Conservation (phyloP, 768 basidiomycete genomes). For the Gelatoporia subvermispora region DNA sequence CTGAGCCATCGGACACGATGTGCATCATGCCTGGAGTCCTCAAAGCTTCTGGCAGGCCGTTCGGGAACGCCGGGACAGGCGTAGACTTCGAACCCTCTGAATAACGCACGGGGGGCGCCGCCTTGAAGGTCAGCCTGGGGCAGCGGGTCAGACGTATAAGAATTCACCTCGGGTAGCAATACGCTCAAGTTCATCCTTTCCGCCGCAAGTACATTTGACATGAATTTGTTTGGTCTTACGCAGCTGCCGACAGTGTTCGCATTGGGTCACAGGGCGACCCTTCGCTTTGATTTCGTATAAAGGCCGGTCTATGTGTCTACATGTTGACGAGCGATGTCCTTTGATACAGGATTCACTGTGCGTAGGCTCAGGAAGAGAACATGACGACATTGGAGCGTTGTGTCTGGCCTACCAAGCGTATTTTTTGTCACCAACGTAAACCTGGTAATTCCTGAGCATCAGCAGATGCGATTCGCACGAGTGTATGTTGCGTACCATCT, state of each 20-base stretch:
- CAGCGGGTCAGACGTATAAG: no score
- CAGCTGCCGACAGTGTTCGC: constrained; percentile 29
- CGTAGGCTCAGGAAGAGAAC: background rate
- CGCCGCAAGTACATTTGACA: constrained; percentile 34
- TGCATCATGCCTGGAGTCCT: no score
- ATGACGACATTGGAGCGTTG: constrained; percentile 5
- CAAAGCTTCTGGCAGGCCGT: no score
- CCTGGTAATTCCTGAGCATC: constrained; percentile 34
- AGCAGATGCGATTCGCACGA: background rate
- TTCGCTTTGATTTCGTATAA: constrained; percentile 78
- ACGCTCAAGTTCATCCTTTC: constrained; percentile 7
- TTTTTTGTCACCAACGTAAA: constrained; percentile 69
- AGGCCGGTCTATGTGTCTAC: constrained; percentile 83
- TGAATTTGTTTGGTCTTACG: constrained; percentile 40
- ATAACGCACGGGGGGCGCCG: no score
- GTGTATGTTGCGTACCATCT: background rate
- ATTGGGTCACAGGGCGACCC: constrained; percentile 54
- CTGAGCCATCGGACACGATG: no score
- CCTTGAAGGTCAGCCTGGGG: no score
- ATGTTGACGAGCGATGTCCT: constrained; percentile 86
- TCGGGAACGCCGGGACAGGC: no score
- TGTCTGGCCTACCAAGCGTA: constrained; percentile 60
- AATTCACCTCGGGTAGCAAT: background rate
- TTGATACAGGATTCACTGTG: constrained; percentile 88
- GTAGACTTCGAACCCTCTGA: no score